Base-by-base conservation (phyloP, 805 yeast species). In the Candida alai region DNA sequence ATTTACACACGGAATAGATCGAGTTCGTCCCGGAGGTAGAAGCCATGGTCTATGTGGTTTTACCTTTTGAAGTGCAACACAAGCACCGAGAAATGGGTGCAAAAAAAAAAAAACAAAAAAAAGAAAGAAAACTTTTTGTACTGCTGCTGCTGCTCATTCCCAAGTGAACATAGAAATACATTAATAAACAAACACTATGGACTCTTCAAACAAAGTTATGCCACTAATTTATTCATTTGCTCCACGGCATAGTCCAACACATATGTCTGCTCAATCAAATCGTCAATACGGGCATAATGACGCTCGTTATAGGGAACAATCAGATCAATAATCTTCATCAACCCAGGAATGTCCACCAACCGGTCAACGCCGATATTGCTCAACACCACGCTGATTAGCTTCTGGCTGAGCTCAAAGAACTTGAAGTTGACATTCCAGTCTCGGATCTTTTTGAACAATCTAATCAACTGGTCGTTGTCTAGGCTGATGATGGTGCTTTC, bases 351-450 rank as follows among this genome's bases (percentile, higher is more conserved):
- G 46, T 76, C 77, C 43, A 74, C 69, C 30, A 89, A 56, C 36
- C 68, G 68, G 13, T 76, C 77, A 19, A 81, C 64, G 14, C 71
- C 63, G 45, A 76, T 76, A 30, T 65, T 67, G 26, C 63, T 59
- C 39, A 93, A 62, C 21, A 90, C 60, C 16, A 84, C 80, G 43
- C 75, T 70, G 34, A 90, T 68, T 26, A 88, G 61, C 38, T 77
- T 78, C 59, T 90, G 98, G 9, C 96, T 84, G 36, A 86, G 74
- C 33, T 74, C 77, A 51, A 85, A 85, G 23, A 86, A 79, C 50
- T 78, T 77, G 34, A 85, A 83, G 56, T 87, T 90, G 28, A 94
- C 81, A 56, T 93, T 93, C 99, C 99, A 93, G 53, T 87, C 95
- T 48, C 97, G 76, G 14, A 89, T 69, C 49, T 95, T 79, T 50